Percentiles rank a stretch among this genome's conserved stretches.
Evolutionary conservation across 345 rosid species (phyloP).

Genomic region (Hibiscus tridactylites): DNA sequence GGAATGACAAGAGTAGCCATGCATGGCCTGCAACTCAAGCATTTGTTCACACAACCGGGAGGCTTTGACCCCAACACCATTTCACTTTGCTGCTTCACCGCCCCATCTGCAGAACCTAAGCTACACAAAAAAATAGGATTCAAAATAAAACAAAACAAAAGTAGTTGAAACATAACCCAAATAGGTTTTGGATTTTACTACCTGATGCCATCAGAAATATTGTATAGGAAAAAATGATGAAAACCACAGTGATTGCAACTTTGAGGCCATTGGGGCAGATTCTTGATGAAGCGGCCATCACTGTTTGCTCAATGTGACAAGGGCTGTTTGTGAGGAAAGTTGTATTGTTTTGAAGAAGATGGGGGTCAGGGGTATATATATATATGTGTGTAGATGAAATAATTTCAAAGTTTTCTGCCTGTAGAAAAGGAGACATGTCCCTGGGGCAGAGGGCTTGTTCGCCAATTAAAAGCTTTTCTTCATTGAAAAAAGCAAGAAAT

Average conservation of each 20-base stretch:
- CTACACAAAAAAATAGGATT: not conserved
- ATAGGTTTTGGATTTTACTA: constrained; percentile 3
- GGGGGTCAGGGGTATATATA: not conserved
- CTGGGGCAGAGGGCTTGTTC: constrained; percentile 17
- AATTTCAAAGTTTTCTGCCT: constrained; percentile 12
- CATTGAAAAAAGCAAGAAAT: constrained; percentile 1
- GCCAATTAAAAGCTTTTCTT: constrained; percentile 16
- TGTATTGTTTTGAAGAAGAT: not conserved
- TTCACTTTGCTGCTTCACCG: constrained; percentile 14
- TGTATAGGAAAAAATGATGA: constrained; percentile 18
- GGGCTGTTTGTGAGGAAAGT: not conserved
- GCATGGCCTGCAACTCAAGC: constrained; percentile 65
- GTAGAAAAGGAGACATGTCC: constrained; percentile 35
- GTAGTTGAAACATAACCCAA: not conserved
- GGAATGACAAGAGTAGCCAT: constrained; percentile 46
- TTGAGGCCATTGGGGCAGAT: constrained; percentile 10
- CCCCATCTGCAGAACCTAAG: not conserved
- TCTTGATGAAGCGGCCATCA: constrained; percentile 16
- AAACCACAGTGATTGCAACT: constrained; percentile 19
- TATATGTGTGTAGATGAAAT: not conserved
- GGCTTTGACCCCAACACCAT: constrained; percentile 69
- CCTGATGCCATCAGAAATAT: constrained; percentile 22
- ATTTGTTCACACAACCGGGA: constrained; percentile 56
- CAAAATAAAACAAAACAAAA: not conserved
- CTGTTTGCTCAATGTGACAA: not conserved